phyloP scores from a whole-genome alignment of 2,329 filamentous ascomycete genomes.

The Malbranchea zuffiana region DNA sequence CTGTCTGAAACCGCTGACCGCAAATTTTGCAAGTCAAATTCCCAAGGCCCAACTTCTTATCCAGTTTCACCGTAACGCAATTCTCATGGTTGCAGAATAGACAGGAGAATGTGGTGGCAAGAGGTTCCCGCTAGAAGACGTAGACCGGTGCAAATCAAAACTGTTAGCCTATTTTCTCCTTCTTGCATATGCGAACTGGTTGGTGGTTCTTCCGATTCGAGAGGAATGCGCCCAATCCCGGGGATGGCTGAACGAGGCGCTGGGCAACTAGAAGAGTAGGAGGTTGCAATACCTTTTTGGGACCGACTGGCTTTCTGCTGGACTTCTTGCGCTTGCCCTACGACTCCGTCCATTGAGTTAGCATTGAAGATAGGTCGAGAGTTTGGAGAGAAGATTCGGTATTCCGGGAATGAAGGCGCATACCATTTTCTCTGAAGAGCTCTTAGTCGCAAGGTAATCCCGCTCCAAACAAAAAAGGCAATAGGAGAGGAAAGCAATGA shows the following conservation, averaged over 20 bases:
- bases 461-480: too few relatives aligned
- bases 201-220: too few relatives aligned
- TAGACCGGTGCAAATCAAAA: too few relatives aligned
- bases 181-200: too few relatives aligned
- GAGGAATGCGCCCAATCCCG: too few relatives aligned
- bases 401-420: background rate
- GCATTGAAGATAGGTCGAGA: background rate
- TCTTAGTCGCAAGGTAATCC: background rate
- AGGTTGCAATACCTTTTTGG: conserved; percentile 77
- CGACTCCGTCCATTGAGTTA: too few relatives aligned
- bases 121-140: conserved; percentile 32
- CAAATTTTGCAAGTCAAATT: conserved; percentile 84
- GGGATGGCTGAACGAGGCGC: background rate
- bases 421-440: conserved; percentile 4
- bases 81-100: conserved; percentile 98
- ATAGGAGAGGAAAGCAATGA: too few relatives aligned
- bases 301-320: conserved; percentile 66
- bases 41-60: conserved; percentile 84
- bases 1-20: conserved; percentile 84
- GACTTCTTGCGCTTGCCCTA: conserved; percentile 89
- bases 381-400: background rate
- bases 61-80: conserved; percentile 77
- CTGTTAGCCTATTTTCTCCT: too few relatives aligned
- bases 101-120: conserved; percentile 76
- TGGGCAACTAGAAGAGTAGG: too few relatives aligned